Conservation (phyloP, 371 early-diverging fungal genomes). For the Lichtheimia corymbifera region DNA sequence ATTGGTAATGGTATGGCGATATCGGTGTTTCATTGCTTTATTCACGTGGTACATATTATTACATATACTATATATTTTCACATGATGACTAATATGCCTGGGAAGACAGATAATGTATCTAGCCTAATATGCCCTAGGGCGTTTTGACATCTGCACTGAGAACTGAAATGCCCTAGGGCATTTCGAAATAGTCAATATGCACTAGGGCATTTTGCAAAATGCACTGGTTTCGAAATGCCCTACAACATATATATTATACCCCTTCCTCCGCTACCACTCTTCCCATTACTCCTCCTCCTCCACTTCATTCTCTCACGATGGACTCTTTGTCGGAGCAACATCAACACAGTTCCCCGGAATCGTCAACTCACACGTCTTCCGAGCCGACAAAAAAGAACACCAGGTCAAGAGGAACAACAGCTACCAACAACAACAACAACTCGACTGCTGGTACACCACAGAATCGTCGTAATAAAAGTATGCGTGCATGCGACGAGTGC, state of each 20-base stretch:
- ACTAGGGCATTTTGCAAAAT: no score
- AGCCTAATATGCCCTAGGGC: no score
- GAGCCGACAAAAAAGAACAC: slow-evolving; percentile 6
- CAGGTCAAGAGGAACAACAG: slow-evolving; percentile 4
- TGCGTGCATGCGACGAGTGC: slow-evolving; percentile 52
- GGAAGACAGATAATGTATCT: no score
- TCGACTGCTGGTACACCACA: slow-evolving; percentile 1
- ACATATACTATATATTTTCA: no score
- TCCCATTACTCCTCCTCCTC: neutral
- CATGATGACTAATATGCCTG: no score
- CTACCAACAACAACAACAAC: neutral
- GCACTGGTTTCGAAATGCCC: no score
- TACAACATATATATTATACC: neutral
- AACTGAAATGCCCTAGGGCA: no score
- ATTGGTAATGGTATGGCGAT: no score
- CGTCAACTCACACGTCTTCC: slow-evolving; percentile 7
- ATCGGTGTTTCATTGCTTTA: no score
- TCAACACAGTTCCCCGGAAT: slow-evolving; percentile 14
- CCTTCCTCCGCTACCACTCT: neutral
- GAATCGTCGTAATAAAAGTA: slow-evolving; percentile 44
- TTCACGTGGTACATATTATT: no score
- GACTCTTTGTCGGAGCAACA: slow-evolving; percentile 6
- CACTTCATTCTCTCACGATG: slow-evolving; percentile 4
- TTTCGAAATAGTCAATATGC: no score
- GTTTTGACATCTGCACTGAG: no score